These are phyloP conservation scores for Picocystis sp. DNA, from an alignment of 163 green algal genomes.

Conservation along the genomic window DNA sequence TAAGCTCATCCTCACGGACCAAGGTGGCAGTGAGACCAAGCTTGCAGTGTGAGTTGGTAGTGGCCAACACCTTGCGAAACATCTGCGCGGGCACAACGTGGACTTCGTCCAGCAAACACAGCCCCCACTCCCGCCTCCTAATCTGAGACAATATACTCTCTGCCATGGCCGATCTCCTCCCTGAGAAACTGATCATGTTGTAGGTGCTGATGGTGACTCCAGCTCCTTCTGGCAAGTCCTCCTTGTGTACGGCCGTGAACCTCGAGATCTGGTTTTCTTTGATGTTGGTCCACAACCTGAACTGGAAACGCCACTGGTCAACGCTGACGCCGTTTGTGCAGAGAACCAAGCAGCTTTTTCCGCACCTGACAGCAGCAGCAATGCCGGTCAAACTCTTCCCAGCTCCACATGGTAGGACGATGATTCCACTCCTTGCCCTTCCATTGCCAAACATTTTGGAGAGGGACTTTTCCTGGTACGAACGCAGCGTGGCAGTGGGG, in stretches of 20 bases:
- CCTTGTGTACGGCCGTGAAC: constrained; percentile 74
- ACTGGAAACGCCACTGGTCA: constrained; percentile 95
- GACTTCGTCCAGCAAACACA: constrained; percentile 89
- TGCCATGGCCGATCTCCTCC: constrained; percentile 52
- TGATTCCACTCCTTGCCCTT: constrained; percentile 64
- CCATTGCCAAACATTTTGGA: constrained; percentile 99
- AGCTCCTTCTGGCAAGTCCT: constrained; percentile 34
- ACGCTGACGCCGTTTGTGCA: constrained; percentile 51
- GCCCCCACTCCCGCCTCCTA: constrained; percentile 73
- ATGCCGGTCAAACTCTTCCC: constrained; percentile 92
- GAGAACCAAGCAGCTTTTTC: constrained; percentile 72
- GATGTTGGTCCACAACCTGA: constrained; percentile 87
- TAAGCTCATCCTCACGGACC: constrained; percentile 89
- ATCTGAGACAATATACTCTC: constrained; percentile 41
- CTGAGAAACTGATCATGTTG: constrained; percentile 85
- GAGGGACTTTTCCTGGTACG: constrained; percentile 75
- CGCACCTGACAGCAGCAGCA: constrained; percentile 62
- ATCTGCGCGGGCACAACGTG: constrained; percentile 89
- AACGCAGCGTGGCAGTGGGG: constrained; percentile 22
- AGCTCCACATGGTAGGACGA: constrained; percentile 92
- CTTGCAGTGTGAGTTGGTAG: constrained; percentile 92
- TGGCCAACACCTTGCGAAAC: constrained; percentile 82
- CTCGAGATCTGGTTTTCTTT: constrained; percentile 37
- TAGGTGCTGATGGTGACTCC: constrained; percentile 81
- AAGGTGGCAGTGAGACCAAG: constrained; percentile 76